Conservation (phyloP, 2,329 filamentous ascomycete genomes). For the Diaporthe vaccinii region DNA sequence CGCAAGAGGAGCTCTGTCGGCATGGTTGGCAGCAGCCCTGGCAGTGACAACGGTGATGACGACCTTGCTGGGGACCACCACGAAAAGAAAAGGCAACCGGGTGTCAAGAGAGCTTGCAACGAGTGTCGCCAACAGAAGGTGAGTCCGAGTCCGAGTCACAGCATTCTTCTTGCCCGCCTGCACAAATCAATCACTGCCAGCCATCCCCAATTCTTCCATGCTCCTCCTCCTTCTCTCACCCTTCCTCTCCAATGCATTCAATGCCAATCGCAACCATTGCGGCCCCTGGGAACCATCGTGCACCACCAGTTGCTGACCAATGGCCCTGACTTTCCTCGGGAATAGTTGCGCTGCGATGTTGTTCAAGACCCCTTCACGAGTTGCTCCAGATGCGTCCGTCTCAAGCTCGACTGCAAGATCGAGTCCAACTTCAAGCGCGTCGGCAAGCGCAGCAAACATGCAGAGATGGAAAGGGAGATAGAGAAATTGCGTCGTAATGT, state of each 20-base stretch:
- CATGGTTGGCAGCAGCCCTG: slow-evolving; percentile 68
- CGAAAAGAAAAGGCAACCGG: slow-evolving; percentile 75
- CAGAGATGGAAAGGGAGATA: slow-evolving; percentile 89
- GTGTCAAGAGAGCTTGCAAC: slow-evolving; percentile 85
- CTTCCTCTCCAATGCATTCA: neutral
- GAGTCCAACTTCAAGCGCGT: slow-evolving; percentile 90
- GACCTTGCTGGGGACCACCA: slow-evolving; percentile 64
- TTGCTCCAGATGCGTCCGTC: slow-evolving; percentile 82
- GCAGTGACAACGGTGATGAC: slow-evolving; percentile 70
- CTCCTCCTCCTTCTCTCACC: neutral
- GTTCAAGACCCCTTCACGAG: slow-evolving; percentile 83
- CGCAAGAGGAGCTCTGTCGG: slow-evolving; percentile 69
- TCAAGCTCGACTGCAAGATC: slow-evolving; percentile 87
- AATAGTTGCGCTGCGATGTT: slow-evolving; percentile 84
- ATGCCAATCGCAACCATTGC: neutral
- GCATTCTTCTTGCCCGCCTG: slow-evolving; percentile 10
- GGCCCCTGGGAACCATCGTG: neutral
- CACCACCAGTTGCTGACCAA: slow-evolving; percentile 38
- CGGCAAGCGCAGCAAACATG: slow-evolving; percentile 83
- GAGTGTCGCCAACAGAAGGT: slow-evolving; percentile 90
- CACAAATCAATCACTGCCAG: slow-evolving; percentile 34
- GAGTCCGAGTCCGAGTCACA: slow-evolving; percentile 56
- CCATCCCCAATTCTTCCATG: neutral
- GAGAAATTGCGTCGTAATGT: slow-evolving; percentile 75
- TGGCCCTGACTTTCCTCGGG: slow-evolving; percentile 20